Conservation (phyloP, 2,329 filamentous ascomycete genomes). For the Neonectria hederae region DNA sequence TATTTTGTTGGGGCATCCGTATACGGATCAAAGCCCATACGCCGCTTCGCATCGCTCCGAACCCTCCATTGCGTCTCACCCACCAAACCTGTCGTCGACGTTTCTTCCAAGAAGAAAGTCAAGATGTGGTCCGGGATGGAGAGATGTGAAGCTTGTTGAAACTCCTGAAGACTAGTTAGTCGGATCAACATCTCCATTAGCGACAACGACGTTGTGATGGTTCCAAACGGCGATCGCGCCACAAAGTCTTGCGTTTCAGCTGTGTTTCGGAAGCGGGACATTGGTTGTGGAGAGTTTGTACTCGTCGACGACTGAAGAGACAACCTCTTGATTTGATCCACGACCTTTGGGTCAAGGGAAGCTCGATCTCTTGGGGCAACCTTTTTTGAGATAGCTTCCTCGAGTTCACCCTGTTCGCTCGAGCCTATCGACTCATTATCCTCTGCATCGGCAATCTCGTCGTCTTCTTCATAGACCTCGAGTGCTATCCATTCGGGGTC, state of each 20-base stretch:
- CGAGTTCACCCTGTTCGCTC: conserved; percentile 45
- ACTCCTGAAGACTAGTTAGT: conserved; percentile 87
- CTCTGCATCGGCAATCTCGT: conserved; percentile 45
- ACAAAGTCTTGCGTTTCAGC: conserved; percentile 43
- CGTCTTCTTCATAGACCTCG: conserved; percentile 78
- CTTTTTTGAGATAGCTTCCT: conserved; percentile 21
- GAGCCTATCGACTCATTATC: conserved; percentile 60
- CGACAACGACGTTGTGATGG: conserved; percentile 69
- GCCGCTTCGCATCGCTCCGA: conserved; percentile 57
- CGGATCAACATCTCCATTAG: conserved; percentile 90
- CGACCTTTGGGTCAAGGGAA: conserved; percentile 51
- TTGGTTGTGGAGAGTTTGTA: conserved; percentile 12
- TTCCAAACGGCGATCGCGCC: conserved; percentile 58
- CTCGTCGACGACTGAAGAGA: conserved; percentile 43
- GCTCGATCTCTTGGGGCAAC: conserved; percentile 29
- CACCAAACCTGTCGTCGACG: conserved; percentile 60
- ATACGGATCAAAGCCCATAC: conserved; percentile 67
- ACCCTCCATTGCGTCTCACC: conserved; percentile 57
- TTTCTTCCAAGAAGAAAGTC: conserved; percentile 81
- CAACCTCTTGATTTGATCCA: conserved; percentile 53
- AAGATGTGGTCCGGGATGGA: conserved; percentile 89
- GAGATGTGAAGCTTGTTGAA: conserved; percentile 89
- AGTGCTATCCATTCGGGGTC: conserved; percentile 93
- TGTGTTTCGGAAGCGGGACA: conserved; percentile 8
- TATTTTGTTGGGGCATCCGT: conserved; percentile 53